Evolutionary conservation across 169 alveolate genomes (phyloP), one percentile per base, ranked within the genome.

Genomic region (Besnoitia besnoiti): DNA sequence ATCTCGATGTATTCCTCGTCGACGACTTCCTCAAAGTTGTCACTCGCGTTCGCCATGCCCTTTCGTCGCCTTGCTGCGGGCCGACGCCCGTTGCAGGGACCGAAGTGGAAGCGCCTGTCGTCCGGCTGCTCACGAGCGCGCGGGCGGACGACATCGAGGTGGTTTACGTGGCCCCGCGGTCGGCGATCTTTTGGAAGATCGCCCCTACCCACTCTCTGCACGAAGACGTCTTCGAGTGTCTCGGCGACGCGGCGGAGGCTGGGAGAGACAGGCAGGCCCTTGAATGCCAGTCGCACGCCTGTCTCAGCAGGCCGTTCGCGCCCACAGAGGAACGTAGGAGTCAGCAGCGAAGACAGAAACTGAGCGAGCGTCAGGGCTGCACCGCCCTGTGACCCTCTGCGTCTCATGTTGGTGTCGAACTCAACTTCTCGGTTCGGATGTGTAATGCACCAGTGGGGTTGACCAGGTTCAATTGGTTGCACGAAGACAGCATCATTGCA

Each of bases 131-230:
- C 61, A 91, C 87, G 51, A 59, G 91, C 67, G 73, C 91, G 19
- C 44, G 59, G 10, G 19, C 50, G 30, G 94, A 80, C 12, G 91
- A 91, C 40, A 37, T 80, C 12, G 94, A 91, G 84, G 61, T 91
- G 5, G 94, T 91, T 30, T 82, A 80, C 59, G 79, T 91, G 12
- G n/a, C 91, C 42, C 79, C 85, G 42, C 90, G 94, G 40, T 59
- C 91, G 24, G 90, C 87, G 12, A 91, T 87, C 27, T 62, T 91
- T n/a, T 91, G 94, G 94, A 40, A 84, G 50, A 47, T 91, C 12
- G 87, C 49, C 8, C 21, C 2, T 40, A n/a, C 40, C 87, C 87
- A 37, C 37, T 21, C 82, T 8, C 46, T 73, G 8, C 82, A 73
- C n/a, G 82, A 30, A 10, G 82, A 16, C 30, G 67, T 8, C 33